These are phyloP conservation scores for Dalbergia cultrata DNA, from an alignment of 306 rosid genomes.

Conservation along the genomic window DNA sequence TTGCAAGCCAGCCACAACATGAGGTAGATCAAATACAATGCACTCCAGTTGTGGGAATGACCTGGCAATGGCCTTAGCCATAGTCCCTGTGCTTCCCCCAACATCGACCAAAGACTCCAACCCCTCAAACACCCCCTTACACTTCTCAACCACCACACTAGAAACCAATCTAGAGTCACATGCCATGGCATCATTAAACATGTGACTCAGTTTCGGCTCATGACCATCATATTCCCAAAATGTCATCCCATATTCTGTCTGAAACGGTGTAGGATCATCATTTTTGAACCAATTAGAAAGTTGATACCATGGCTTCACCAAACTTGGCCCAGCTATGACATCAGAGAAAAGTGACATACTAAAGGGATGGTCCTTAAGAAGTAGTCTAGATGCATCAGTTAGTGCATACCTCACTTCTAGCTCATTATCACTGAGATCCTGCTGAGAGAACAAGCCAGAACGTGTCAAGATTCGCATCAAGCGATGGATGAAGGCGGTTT, in stretches of 20 bases:
- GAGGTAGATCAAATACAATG: constrained; percentile 64
- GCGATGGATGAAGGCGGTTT: constrained; percentile 44
- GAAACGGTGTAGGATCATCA: constrained; percentile 51
- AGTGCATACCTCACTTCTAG: constrained; percentile 53
- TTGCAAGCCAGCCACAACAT: constrained; percentile 56
- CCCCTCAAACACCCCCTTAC: constrained; percentile 53
- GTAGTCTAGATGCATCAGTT: constrained; percentile 58
- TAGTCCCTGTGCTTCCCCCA: constrained; percentile 69
- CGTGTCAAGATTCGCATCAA: constrained; percentile 60
- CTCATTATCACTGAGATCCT: background rate
- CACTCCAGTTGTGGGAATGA: constrained; percentile 59
- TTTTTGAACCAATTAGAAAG: constrained; percentile 56
- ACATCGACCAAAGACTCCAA: constrained; percentile 61
- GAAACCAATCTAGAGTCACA: constrained; percentile 56
- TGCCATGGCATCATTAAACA: constrained; percentile 66
- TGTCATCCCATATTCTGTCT: constrained; percentile 48
- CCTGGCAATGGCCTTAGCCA: constrained; percentile 53
- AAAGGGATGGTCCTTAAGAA: constrained; percentile 50
- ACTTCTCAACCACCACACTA: constrained; percentile 52
- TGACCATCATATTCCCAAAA: constrained; percentile 52
- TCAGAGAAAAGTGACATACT: constrained; percentile 37
- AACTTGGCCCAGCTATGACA: constrained; percentile 38
- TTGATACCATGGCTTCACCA: constrained; percentile 52
- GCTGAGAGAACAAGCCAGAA: constrained; percentile 55
- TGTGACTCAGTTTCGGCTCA: constrained; percentile 20